Base-by-base conservation (phyloP, 73 alveolate species). In the Breviolum minutum region DNA sequence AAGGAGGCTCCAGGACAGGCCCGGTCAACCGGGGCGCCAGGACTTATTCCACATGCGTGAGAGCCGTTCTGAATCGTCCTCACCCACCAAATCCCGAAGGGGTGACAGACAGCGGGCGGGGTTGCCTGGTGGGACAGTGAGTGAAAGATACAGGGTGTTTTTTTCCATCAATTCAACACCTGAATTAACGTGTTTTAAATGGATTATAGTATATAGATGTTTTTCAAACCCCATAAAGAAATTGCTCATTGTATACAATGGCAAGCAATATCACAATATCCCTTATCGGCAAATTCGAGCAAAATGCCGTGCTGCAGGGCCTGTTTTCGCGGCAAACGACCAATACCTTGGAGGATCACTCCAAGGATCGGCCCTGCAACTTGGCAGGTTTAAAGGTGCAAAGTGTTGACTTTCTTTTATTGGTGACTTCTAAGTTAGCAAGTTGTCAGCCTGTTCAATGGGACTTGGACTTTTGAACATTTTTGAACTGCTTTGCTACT, bases 331-430 rank as follows among this genome's bases (percentile, higher is more conserved):
- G 87, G 66, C 87, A 79, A 14, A 29, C 30, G 30, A 32, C 87
- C 66, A 79, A 70, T 17, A 6, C 2, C 77, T 8, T 61, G 62
- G 71, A 85, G 29, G 94, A 85, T 9, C 63, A 62, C 6, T 85
- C 94, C 79, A 85, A 62, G 63, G 94, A 85, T 24, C 94, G 94
- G 7, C 94, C 76, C 27, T 85, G 94, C 77, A n/a, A 7, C 74
- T 60, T 83, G 92, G 89, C 70, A 69, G 74, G 11, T 66, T 11
- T 13, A 66, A 66, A 11, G 74, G 74, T 66, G 74, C 11, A 17
- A 13, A 66, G 74, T 11, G 74, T 66, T 66, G 74, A n/a, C 17
- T 66, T 66, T 66, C 74, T 66, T 66, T 66, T 66, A 17, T 13
- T 11, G 74, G 74, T 11, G 11, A 17, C 74, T 17, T 66, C 17